Percentiles rank a stretch among this genome's conserved stretches.
Evolutionary conservation across 768 basidiomycete genomes (phyloP).

Genomic region (Kwoniella newhampshirensis): DNA sequence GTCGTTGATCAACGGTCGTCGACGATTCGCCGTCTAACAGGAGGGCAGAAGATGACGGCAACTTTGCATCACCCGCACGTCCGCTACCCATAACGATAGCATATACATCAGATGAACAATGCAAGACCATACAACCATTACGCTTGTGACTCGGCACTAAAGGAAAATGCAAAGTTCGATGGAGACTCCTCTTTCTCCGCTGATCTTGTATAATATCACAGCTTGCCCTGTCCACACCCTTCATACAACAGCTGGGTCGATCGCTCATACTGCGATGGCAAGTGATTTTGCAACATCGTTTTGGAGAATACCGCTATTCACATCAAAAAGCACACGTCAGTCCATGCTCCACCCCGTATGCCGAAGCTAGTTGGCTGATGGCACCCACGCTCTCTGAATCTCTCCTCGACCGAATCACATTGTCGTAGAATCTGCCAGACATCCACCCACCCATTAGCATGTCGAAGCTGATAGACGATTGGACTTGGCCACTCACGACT

Average conservation of each 20-base stretch:
- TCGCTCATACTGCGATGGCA: conserved; percentile 45
- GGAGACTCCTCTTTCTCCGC: neutral
- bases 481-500: conserved; percentile 16
- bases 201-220: neutral
- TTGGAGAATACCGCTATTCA: conserved; percentile 42
- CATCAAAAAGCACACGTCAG: neutral
- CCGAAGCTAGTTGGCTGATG: neutral
- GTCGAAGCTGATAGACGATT: no score
- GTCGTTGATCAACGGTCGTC: no score
- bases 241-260: conserved; percentile 40
- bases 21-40: no score
- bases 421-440: conserved; percentile 27
- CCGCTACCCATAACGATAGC: no score
- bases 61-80: no score
- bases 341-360: neutral
- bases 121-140: no score
- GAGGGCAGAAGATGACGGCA: no score
- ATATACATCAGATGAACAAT: no score
- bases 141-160: no score
- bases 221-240: conserved; percentile 23
- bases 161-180: no score
- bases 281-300: conserved; percentile 45
- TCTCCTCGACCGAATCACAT: conserved; percentile 38
- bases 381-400: conserved; percentile 48
- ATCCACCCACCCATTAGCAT: conserved; percentile 2